Evolutionary conservation across 2,329 filamentous ascomycete genomes (phyloP).

Genomic region (Taxawa tesnikishii): DNA sequence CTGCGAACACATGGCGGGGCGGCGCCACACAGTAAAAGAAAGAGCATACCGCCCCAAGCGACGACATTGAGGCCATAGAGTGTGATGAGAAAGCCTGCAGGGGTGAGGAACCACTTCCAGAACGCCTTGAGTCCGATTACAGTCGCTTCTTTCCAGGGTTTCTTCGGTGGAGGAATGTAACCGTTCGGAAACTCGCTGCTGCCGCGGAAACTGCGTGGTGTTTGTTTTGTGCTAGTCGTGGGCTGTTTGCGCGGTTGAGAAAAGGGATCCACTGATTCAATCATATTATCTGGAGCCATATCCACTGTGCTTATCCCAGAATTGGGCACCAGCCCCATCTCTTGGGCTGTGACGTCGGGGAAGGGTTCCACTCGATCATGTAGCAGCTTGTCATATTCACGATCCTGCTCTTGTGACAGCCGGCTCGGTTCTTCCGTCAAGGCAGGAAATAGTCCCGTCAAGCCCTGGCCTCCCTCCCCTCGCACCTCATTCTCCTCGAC

Average conservation of each 20-base stretch:
- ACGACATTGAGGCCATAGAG: slow-evolving; percentile 74
- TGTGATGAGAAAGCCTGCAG: slow-evolving; percentile 62
- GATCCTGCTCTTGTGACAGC: slow-evolving; percentile 4
- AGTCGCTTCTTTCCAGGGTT: slow-evolving; percentile 46
- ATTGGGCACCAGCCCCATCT: slow-evolving; percentile 2
- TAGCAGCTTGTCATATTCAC: too few relatives aligned
- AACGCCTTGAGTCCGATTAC: slow-evolving; percentile 48
- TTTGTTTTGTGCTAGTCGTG: too few relatives aligned
- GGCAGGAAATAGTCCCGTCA: slow-evolving; percentile 6
- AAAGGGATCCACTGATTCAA: too few relatives aligned
- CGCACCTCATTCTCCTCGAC: slow-evolving; percentile 6
- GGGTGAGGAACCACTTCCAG: slow-evolving; percentile 62
- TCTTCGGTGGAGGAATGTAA: slow-evolving; percentile 30
- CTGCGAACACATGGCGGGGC: slow-evolving; percentile 56
- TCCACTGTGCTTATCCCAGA: slow-evolving; percentile 2
- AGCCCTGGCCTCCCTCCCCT: slow-evolving; percentile 1
- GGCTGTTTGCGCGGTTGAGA: too few relatives aligned
- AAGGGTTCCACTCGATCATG: too few relatives aligned
- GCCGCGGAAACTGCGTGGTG: too few relatives aligned
- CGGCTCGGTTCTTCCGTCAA: slow-evolving; percentile 11
- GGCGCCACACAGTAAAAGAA: slow-evolving; percentile 68
- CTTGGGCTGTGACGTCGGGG: slow-evolving; percentile 2
- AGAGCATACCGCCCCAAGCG: slow-evolving; percentile 86
- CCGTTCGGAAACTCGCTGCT: slow-evolving; percentile 17
- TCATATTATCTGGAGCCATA: too few relatives aligned